Evolutionary conservation across 441 rosid genomes (phyloP).

Genomic region (Iberis amara): DNA sequence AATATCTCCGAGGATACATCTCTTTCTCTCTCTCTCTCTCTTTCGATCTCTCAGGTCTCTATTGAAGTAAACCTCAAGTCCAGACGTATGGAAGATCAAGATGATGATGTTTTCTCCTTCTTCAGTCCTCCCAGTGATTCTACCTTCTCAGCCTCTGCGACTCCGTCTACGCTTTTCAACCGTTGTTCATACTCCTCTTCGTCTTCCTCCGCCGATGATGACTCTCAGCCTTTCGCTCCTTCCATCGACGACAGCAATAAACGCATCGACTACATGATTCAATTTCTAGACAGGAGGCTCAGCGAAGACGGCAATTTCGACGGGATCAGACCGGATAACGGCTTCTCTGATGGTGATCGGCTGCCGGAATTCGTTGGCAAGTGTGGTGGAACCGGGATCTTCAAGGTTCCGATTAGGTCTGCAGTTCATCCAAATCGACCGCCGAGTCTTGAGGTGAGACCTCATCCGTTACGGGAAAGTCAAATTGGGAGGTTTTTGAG

Average conservation of each 20-base stretch:
- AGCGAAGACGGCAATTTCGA: conserved; percentile 26
- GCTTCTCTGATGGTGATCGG: conserved; percentile 4
- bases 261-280: conserved; percentile 85
- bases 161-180: conserved; percentile 45
- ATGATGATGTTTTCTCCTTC: conserved; percentile 33
- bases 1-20: neutral
- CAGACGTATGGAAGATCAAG: conserved; percentile 25
- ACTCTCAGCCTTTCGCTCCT: conserved; percentile 34
- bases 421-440: conserved; percentile 57
- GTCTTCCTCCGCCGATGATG: conserved; percentile 44
- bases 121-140: conserved; percentile 25
- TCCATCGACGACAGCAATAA: conserved; percentile 51
- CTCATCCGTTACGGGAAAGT: conserved; percentile 55
- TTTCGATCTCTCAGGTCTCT: conserved; percentile 13
- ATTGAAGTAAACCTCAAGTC: conserved; percentile 30
- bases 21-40: no score
- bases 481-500: conserved; percentile 45
- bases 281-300: conserved; percentile 76
- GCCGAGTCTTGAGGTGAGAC: conserved; percentile 51
- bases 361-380: conserved; percentile 46
- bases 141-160: conserved; percentile 11
- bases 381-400: conserved; percentile 48
- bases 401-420: conserved; percentile 46
- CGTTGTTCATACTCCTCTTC: conserved; percentile 51
- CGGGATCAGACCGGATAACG: conserved; percentile 9